A percentile compares a stretch with the other conserved stretches of the same genome.
Evolutionary conservation across 2,329 filamentous ascomycete species (phyloP).

Genomic region (Penicillium nordicum): DNA sequence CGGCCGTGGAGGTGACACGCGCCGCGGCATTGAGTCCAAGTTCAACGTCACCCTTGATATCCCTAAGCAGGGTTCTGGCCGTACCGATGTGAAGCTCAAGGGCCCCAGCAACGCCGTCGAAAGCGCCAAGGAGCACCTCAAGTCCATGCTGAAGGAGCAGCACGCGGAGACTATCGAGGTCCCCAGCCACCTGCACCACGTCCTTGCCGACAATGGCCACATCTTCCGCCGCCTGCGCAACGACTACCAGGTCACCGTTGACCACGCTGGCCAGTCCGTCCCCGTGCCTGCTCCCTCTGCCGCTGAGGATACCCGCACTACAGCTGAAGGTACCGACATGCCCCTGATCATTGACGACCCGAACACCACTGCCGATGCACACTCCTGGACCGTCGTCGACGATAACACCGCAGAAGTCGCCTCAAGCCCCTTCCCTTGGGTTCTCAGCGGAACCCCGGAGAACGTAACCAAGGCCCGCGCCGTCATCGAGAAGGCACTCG

Average conservation of each 20-base stretch:
- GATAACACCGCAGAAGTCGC: conserved; percentile 27
- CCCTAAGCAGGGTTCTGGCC: conserved; percentile 79
- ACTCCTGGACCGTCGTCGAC: conserved; percentile 82
- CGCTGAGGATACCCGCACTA: conserved; percentile 48
- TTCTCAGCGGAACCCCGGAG: conserved; percentile 74
- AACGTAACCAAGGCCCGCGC: conserved; percentile 78
- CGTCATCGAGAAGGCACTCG: conserved; percentile 67
- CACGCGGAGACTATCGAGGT: conserved; percentile 84
- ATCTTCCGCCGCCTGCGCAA: conserved; percentile 89
- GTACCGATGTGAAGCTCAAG: conserved; percentile 80
- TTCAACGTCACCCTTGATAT: conserved; percentile 88
- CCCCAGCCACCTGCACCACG: conserved; percentile 77
- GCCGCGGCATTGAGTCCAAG: conserved; percentile 78
- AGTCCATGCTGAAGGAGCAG: conserved; percentile 72
- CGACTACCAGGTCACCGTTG: conserved; percentile 83
- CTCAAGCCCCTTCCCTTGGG: conserved; percentile 66
- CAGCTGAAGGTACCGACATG: conserved; percentile 56
- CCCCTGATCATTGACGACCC: conserved; percentile 93
- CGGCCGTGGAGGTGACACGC: conserved; percentile 82
- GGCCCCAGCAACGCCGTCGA: conserved; percentile 76
- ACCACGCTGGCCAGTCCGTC: conserved; percentile 77
- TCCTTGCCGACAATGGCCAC: conserved; percentile 76
- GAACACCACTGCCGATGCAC: conserved; percentile 59
- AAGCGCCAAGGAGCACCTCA: conserved; percentile 81
- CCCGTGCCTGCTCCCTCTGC: conserved; percentile 67